These are phyloP conservation scores for Cucurbita maxima DNA, from an alignment of 306 rosid species.

Conservation along the genomic window DNA sequence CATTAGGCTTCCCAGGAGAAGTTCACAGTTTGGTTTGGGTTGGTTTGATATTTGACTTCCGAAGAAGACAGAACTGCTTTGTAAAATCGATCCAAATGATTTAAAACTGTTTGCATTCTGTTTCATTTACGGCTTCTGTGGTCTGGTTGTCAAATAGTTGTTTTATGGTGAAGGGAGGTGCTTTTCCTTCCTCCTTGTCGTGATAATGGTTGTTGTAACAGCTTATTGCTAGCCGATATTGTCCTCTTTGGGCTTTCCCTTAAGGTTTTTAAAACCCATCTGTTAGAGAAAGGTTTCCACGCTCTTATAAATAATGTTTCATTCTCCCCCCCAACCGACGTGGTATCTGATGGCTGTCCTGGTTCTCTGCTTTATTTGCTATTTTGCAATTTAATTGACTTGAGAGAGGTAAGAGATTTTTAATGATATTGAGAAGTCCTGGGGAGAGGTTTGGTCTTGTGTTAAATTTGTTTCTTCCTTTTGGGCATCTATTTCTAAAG, in stretches of 20 bases:
- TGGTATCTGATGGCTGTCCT: neutral
- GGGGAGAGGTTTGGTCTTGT: neutral
- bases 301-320: too few species aligned
- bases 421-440: neutral
- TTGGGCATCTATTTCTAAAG: neutral
- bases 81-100: neutral
- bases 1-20: neutral
- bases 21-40: neutral
- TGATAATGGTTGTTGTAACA: neutral
- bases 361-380: neutral
- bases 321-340: too few species aligned
- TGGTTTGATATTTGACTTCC: neutral
- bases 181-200: neutral
- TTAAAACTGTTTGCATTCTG: neutral
- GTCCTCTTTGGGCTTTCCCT: too few species aligned
- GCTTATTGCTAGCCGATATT: too few species aligned
- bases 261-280: too few species aligned
- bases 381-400: neutral
- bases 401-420: neutral
- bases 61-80: neutral
- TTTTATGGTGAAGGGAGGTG: neutral
- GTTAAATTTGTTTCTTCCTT: neutral
- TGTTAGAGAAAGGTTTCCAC: too few species aligned
- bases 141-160: neutral
- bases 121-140: neutral